Base-by-base conservation (phyloP, 225 moss, liverwort and hornwort species). In the Polytrichum formosum region DNA sequence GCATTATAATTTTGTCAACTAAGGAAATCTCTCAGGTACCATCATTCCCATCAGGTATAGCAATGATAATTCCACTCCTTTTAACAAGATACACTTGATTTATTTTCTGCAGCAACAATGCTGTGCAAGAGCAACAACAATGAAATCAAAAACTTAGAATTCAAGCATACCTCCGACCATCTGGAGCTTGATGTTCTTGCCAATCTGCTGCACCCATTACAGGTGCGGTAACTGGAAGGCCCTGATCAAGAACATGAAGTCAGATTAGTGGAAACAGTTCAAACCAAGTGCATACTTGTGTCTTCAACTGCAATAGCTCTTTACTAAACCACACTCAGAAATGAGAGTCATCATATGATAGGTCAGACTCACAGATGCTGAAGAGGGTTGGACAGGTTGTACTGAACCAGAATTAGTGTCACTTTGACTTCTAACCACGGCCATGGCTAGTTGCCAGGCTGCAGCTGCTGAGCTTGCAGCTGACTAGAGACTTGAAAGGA, bases 171-270 rank as follows among this genome's bases (percentile, higher is more conserved):
- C 97, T 90, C 81, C 92, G 91, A 18, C 94, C 90, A 70, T 99
- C 94, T 54, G 98, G 92, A 26, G 98, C 98, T 59, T 87, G 80
- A 75, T 99, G 98, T 76, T 94, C 98, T 80, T 94, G 98, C 98
- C 98, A 99, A 80, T 99, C 98, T 67, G 94, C 88, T 22, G 91
- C 74, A 65, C 86, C 86, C 23, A 85, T 67, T 37, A 77, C 22
- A 68, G 84, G 70, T 61, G 69, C 82, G 54, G 85, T 74, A 76
- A 31, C 71, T 69, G 87, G 59, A 59, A 83, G 77, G 33, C 72
- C 89, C 90, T 93, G 79, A 7, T 17, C 82, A 18, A 70, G 46
- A 46, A 46, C 13, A 46, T 46, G 13, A 46, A 46, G 46, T 46
- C 4, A 46, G 13, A 46, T 46, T 46, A 46, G 46, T 46, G 46